A percentile compares a stretch with the other conserved stretches of the same genome.
Conservation (phyloP, 345 rosid genomes). For the Camelina laxa region DNA sequence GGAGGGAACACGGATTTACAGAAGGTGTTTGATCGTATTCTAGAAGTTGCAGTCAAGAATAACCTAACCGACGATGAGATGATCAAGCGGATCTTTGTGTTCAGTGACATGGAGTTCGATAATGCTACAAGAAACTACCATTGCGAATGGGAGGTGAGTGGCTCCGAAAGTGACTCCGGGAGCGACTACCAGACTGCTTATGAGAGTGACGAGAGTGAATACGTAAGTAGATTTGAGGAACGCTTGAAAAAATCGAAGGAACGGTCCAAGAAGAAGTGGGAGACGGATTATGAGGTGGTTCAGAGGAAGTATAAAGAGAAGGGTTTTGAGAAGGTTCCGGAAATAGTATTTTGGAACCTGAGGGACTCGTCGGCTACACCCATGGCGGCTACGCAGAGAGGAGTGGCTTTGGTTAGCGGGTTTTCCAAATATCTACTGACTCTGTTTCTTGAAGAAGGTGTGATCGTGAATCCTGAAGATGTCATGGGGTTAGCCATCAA, state of each 20-base stretch:
- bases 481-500: not conserved
- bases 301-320: conserved; percentile 31
- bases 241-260: not conserved
- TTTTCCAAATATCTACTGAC: conserved; percentile 52
- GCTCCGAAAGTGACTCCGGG: not conserved
- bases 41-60: not conserved
- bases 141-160: not conserved
- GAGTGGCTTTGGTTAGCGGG: conserved; percentile 54
- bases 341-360: conserved; percentile 56
- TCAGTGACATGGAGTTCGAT: conserved; percentile 5
- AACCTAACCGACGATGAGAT: not conserved
- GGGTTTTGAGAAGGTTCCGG: conserved; percentile 55
- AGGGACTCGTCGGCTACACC: conserved; percentile 45
- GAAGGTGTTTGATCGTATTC: conserved; percentile 1
- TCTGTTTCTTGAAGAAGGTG: conserved; percentile 49
- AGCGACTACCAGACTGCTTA: too few species aligned
- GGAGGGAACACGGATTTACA: not conserved
- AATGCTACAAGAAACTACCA: not conserved
- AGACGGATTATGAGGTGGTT: not conserved
- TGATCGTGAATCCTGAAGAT: conserved; percentile 27
- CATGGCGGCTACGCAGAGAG: conserved; percentile 32
- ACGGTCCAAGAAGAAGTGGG: conserved; percentile 1
- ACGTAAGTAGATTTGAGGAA: not conserved
- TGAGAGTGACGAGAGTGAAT: too few species aligned
- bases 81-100: not conserved